Conservation (phyloP, 495 filamentous ascomycete genomes). For the Aspergillus conjunctus region DNA sequence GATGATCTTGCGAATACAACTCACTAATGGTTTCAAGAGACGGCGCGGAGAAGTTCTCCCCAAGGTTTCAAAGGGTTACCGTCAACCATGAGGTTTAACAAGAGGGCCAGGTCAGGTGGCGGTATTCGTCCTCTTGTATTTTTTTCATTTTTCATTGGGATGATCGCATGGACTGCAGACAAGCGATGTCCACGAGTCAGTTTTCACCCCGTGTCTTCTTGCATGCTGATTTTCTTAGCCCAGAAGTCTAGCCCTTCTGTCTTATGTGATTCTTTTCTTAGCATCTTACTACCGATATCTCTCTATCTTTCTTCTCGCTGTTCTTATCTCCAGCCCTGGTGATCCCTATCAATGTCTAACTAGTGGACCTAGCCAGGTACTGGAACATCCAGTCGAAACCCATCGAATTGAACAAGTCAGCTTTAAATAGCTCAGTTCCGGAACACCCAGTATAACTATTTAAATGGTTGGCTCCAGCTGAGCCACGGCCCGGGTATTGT, state of each 20-base stretch:
- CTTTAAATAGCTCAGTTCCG: conserved; percentile 7
- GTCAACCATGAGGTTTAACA: not conserved
- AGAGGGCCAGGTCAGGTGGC: not conserved
- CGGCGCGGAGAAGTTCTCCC: not conserved
- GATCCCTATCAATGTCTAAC: not conserved
- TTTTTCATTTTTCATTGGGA: not conserved
- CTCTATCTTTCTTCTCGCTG: not conserved
- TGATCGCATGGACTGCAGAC: conserved; percentile 1
- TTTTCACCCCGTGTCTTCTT: conserved; percentile 10
- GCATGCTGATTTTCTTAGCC: not conserved
- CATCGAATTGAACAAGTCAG: not conserved
- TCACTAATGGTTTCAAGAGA: not conserved
- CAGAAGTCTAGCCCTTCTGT: conserved; percentile 6
- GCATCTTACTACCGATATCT: not conserved
- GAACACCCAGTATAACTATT: not conserved
- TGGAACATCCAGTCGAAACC: not conserved
- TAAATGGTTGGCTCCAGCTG: not conserved
- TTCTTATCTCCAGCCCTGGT: not conserved
- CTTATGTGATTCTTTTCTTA: not conserved
- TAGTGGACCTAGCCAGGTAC: not conserved
- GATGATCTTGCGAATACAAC: not conserved
- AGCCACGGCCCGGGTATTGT: conserved; percentile 7
- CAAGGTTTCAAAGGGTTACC: not conserved
- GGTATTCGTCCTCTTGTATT: not conserved
- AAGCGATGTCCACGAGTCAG: conserved; percentile 6